A percentile compares a stretch with the other conserved stretches of the same genome.
These are phyloP conservation scores for Gaeumannomyces tritici DNA, from an alignment of 2,329 filamentous ascomycete genomes.

Conservation along the genomic window DNA sequence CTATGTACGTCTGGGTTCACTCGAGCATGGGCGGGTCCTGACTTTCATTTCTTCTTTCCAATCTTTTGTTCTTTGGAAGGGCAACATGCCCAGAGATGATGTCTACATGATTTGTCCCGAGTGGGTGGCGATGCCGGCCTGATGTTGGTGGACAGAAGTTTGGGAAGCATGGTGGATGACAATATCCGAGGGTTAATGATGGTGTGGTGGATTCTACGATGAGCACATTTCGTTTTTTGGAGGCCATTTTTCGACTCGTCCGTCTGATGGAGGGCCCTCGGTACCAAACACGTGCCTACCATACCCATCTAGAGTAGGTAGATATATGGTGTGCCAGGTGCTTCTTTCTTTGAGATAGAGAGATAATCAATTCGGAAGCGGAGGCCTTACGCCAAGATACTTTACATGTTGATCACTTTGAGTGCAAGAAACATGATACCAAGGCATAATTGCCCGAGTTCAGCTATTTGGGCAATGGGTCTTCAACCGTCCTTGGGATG, in stretches of 20 bases:
- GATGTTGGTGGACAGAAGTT: neutral
- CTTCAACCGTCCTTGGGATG: neutral
- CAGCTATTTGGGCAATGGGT: neutral
- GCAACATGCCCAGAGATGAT: neutral
- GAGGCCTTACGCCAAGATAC: neutral
- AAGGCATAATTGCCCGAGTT: neutral
- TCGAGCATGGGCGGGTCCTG: neutral
- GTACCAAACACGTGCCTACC: neutral
- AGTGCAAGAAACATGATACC: no score
- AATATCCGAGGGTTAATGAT: neutral
- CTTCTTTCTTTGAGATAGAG: neutral
- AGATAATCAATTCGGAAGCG: neutral
- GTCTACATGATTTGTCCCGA: neutral
- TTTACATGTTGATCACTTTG: neutral
- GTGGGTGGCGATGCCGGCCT: neutral
- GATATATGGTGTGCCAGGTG: neutral
- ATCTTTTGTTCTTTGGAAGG: conserved; percentile 12
- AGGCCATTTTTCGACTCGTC: neutral
- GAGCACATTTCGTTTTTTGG: neutral
- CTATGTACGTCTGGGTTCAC: neutral
- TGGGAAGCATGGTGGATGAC: neutral
- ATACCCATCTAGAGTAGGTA: neutral
- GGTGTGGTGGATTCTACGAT: neutral
- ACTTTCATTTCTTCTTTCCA: neutral
- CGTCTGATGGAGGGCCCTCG: neutral